A percentile compares a stretch with the other conserved stretches of the same genome.
phyloP scores from a whole-genome alignment of 192 early-diverging fungal species.

The Coemansia erecta region DNA sequence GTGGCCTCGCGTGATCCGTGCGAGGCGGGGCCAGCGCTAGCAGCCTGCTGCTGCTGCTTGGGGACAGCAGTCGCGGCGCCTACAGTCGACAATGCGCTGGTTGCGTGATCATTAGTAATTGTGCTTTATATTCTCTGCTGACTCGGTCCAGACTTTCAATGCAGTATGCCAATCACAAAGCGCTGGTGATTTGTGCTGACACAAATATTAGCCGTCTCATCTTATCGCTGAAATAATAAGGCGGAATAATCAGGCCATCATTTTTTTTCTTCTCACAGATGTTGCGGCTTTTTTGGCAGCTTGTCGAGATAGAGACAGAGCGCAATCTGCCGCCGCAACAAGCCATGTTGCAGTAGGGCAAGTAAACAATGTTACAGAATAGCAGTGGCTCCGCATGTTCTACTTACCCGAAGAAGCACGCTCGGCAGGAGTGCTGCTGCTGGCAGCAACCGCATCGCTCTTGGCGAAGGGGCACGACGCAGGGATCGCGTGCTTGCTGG shows the following conservation, averaged over 20 bases:
- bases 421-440: not conserved
- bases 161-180: slow-evolving; percentile 1
- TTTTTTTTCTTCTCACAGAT: not conserved
- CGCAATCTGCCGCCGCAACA: not conserved
- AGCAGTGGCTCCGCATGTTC: not conserved
- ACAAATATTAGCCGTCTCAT: slow-evolving; percentile 10
- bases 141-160: no score
- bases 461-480: slow-evolving; percentile 41
- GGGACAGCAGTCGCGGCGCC: no score
- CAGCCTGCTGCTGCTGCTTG: not conserved
- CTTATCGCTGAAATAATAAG: slow-evolving; percentile 14
- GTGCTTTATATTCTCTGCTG: no score
- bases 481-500: slow-evolving; percentile 15
- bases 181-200: not conserved
- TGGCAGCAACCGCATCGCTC: slow-evolving; percentile 9
- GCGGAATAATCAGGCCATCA: slow-evolving; percentile 1
- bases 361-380: not conserved
- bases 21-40: slow-evolving; percentile 14
- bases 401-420: slow-evolving; percentile 30
- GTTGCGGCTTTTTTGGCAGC: no score
- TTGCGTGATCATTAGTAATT: no score
- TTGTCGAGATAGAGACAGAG: no score
- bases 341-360: not conserved
- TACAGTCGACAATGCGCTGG: no score
- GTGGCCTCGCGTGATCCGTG: slow-evolving; percentile 30